These are phyloP conservation scores for Leucocoprinus sp. DNA, from an alignment of 768 basidiomycete species.

Conservation along the genomic window DNA sequence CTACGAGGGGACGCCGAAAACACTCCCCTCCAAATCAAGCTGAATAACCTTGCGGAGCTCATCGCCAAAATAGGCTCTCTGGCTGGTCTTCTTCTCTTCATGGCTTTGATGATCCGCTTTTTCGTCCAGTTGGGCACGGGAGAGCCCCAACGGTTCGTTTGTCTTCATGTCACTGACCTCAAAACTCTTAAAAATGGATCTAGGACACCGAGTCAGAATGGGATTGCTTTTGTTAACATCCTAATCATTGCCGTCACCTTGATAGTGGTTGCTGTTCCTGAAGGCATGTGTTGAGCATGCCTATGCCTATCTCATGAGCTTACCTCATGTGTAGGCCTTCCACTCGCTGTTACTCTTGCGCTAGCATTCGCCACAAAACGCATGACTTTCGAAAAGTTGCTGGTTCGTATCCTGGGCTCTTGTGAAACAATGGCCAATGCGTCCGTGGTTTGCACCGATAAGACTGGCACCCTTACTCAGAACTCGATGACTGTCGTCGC, in stretches of 20 bases:
- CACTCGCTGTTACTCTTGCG: conserved; percentile 92
- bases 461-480: conserved; percentile 93
- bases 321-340: conserved; percentile 50
- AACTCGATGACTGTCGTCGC: conserved; percentile 96
- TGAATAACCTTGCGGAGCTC: conserved; percentile 89
- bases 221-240: conserved; percentile 85
- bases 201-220: conserved; percentile 73
- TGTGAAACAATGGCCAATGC: conserved; percentile 99
- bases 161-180: conserved; percentile 3
- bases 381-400: conserved; percentile 93
- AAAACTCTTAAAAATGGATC: neutral
- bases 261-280: conserved; percentile 40
- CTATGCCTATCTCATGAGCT: conserved; percentile 5
- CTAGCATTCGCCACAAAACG: conserved; percentile 95
- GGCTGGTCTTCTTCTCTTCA: conserved; percentile 78
- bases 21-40: conserved; percentile 89
- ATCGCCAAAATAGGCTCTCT: conserved; percentile 87
- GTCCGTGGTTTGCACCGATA: conserved; percentile 92
- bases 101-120: conserved; percentile 85
- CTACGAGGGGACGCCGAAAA: conserved; percentile 80
- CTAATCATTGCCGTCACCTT: conserved; percentile 92
- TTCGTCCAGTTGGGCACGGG: conserved; percentile 75
- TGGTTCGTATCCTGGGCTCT: conserved; percentile 92
- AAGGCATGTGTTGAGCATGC: conserved; percentile 23
- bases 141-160: conserved; percentile 45